Base-by-base conservation (phyloP, 1,284 basidiomycete species). In the Microbotryum saponariae region DNA sequence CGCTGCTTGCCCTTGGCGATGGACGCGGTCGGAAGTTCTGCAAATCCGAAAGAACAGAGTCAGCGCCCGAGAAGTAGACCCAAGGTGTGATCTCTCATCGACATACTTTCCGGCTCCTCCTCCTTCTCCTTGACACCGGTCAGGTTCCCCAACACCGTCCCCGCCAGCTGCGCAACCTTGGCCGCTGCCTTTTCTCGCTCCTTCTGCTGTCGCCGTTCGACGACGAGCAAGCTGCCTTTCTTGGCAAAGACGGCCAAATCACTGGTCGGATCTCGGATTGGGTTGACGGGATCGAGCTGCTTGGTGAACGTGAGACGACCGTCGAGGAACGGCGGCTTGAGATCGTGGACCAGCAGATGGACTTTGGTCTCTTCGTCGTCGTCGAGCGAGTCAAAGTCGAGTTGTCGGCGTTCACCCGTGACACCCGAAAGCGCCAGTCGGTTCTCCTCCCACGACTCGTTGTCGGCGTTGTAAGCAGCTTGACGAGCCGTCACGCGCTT, bases 381-480 rank as follows among this genome's bases (percentile, higher is more conserved):
- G 64, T 78, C 91, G 58, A 75, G 62, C 85, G 80, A 91, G 83
- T 76, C 96, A 27, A 81, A 80, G 74, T 98, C 92, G 50, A 98
- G 82, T 14, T 84, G 81, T 65, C 85, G 86, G 37, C 89, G 85
- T 23, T 73, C 67, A 6, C 89, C 89, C 2, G 89, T 89, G 18
- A 97, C 86, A 72, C 96, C 96, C 16, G 93, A 97, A 0, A 89
- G 91, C 14, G 92, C 81, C 86, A 99, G 91, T 72, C 93, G 88
- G 72, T 98, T 97, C 8, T 88, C 89, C 79, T 98, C 96, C 96
- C 96, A 99, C 1, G 94, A 79, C 70, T 99, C 94, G 70, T 93
- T 94, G 74, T 99, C 96, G 25, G 90, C 90, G 70, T 97, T 97
- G 74, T 91, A 93, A 84, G 94, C 91, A 1, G 91, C 91, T 76